Base-by-base conservation (phyloP, 805 yeast species). In the Cyberlindnera maritima region DNA sequence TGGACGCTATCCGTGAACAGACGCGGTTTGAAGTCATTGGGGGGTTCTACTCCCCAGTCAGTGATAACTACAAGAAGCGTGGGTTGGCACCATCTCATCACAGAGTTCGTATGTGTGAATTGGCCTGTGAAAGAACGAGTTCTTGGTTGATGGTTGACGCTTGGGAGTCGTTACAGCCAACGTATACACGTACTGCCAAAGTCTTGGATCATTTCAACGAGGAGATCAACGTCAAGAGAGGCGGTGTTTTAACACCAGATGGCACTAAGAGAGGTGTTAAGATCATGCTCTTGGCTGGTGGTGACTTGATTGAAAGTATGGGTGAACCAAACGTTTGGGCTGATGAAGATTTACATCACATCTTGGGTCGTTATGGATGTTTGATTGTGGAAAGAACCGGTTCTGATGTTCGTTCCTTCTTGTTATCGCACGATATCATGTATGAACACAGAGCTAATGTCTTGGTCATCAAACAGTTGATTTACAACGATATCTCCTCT, bases 291-390 rank as follows among this genome's bases (percentile, higher is more conserved):
- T 72, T 94, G 35, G 99, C 99, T 0, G 99, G 99, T 43, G 99
- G 99, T 36, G 99, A 94, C 67, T 76, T 94, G 57, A 94, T 94
- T 44, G 99, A 94, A 66, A 84, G 95, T 37, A 94, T 94, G 98
- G 99, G 99, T n/a, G 99, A 94, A 67, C 98, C 99, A 19, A 94
- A 92, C 60, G 99, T 94, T 33, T 94, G 99, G 99, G 96, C 96
- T 1, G 98, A 92, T 64, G 85, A 78, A 48, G 99, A 94, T 67
- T 74, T 94, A 59, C 96, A 90, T 60, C 99, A 94, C 64, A 94
- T 94, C 39, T 74, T 94, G 56, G 99, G 99, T 23, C 84, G 87
- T 52, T 94, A 94, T 66, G 99, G 99, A 3, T 94, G 99, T 70
- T 71, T 94, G 52, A 94, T 94, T 41, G 97, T 94, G 19, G 99